Percentiles rank a stretch among this genome's conserved stretches.
phyloP scores from a whole-genome alignment of 2,329 filamentous ascomycete species.

The Paecilomyces fulvus region DNA sequence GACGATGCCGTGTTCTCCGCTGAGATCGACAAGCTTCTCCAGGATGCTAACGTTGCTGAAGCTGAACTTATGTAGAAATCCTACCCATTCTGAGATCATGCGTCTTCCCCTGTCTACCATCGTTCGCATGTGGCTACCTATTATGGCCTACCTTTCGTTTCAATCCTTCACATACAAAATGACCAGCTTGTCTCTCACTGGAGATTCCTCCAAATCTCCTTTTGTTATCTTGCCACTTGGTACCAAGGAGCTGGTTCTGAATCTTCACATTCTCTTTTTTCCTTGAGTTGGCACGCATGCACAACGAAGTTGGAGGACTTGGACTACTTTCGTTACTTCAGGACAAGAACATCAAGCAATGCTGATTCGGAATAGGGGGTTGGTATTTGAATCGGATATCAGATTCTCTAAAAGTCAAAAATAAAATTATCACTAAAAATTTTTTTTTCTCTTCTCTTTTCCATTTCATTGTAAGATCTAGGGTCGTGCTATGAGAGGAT shows the following conservation, averaged over 20 bases:
- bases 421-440: too few relatives aligned
- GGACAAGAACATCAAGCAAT: too few relatives aligned
- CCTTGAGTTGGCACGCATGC: not conserved
- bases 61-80: not conserved
- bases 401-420: too few relatives aligned
- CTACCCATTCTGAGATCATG: not conserved
- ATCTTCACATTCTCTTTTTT: not conserved
- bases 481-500: too few relatives aligned
- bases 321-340: too few relatives aligned
- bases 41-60: not conserved
- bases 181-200: not conserved
- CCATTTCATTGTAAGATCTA: too few relatives aligned
- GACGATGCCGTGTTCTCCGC: not conserved
- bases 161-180: not conserved
- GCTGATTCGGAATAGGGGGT: too few relatives aligned
- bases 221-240: not conserved
- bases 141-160: not conserved
- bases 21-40: conserved; percentile 7
- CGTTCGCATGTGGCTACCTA: not conserved
- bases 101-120: not conserved
- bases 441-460: too few relatives aligned
- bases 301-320: too few relatives aligned
- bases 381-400: too few relatives aligned
- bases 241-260: not conserved
- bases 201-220: not conserved